Conservation (phyloP, 371 early-diverging fungal species). For the Syncephalastrum racemosum region DNA sequence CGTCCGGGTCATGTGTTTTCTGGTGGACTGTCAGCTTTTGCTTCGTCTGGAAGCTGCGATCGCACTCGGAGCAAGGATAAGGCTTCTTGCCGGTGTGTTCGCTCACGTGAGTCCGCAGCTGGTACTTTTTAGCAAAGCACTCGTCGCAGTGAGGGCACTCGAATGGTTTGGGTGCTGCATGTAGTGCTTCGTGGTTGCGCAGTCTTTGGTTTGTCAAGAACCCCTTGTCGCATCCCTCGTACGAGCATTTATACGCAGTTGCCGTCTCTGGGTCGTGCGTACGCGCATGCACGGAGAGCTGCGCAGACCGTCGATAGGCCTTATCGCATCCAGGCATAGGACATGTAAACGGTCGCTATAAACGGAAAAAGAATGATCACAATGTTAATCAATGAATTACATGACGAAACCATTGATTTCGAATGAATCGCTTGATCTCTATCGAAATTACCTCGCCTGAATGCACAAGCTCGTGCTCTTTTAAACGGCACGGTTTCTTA, state of each 20-base stretch:
- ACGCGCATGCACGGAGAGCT: slow-evolving; percentile 58
- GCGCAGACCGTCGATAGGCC: slow-evolving; percentile 52
- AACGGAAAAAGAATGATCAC: background rate
- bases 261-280: slow-evolving; percentile 47
- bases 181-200: slow-evolving; percentile 46
- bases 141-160: slow-evolving; percentile 44
- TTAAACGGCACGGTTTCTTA: slow-evolving; percentile 52
- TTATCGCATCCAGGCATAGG: slow-evolving; percentile 54
- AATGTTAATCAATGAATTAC: too few species aligned
- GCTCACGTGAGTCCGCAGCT: slow-evolving; percentile 53
- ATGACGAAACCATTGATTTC: too few species aligned
- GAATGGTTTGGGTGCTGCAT: slow-evolving; percentile 34
- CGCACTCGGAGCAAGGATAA: slow-evolving; percentile 4
- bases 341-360: slow-evolving; percentile 59
- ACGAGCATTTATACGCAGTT: slow-evolving; percentile 39
- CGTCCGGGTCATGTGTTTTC: too few species aligned
- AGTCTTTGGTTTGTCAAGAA: slow-evolving; percentile 47
- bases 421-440: background rate
- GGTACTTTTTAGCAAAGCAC: slow-evolving; percentile 52
- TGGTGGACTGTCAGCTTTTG: too few species aligned
- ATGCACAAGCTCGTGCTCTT: slow-evolving; percentile 58
- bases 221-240: slow-evolving; percentile 31
- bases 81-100: slow-evolving; percentile 51
- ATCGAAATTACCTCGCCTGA: slow-evolving; percentile 58
- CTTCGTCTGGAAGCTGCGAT: too few species aligned